phyloP scores from a whole-genome alignment of 2,329 filamentous ascomycete species.

The Lecanicillium sp. region DNA sequence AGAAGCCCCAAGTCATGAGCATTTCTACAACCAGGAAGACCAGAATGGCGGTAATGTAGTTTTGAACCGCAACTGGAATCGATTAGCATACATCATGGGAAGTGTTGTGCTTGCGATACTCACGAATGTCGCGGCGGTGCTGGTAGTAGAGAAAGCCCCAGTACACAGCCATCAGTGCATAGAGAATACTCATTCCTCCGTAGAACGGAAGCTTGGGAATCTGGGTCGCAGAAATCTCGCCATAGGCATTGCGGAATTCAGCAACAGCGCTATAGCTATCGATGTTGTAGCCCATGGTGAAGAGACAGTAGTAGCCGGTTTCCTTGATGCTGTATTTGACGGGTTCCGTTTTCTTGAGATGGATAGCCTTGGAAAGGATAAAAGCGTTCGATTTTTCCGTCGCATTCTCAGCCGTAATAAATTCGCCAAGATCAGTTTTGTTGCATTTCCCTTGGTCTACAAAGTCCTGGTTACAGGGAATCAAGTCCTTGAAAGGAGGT shows the following conservation, averaged over 20 bases:
- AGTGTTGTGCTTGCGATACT: constrained; percentile 26
- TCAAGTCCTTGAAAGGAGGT: constrained; percentile 30
- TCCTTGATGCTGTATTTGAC: constrained; percentile 81
- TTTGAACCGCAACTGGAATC: constrained; percentile 77
- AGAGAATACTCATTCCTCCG: constrained; percentile 86
- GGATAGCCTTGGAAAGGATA: constrained; percentile 74
- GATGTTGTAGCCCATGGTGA: constrained; percentile 64
- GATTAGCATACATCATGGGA: constrained; percentile 25
- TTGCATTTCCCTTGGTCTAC: constrained; percentile 69
- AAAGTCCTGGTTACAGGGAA: constrained; percentile 68
- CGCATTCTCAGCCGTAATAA: constrained; percentile 73
- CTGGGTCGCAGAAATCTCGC: constrained; percentile 89
- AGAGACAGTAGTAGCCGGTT: constrained; percentile 94
- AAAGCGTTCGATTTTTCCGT: constrained; percentile 62
- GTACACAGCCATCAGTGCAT: constrained; percentile 74
- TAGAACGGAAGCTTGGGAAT: constrained; percentile 98
- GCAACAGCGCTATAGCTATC: constrained; percentile 72
- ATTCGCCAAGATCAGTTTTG: constrained; percentile 71
- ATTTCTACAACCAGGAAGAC: constrained; percentile 93
- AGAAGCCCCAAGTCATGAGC: constrained; percentile 98
- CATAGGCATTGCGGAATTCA: constrained; percentile 93
- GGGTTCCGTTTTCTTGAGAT: constrained; percentile 67
- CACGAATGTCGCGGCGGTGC: constrained; percentile 83
- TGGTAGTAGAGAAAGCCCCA: constrained; percentile 97
- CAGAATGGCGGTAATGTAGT: constrained; percentile 96